Conservation (phyloP, 768 basidiomycete species). For the Boletus tylopilopsis region DNA sequence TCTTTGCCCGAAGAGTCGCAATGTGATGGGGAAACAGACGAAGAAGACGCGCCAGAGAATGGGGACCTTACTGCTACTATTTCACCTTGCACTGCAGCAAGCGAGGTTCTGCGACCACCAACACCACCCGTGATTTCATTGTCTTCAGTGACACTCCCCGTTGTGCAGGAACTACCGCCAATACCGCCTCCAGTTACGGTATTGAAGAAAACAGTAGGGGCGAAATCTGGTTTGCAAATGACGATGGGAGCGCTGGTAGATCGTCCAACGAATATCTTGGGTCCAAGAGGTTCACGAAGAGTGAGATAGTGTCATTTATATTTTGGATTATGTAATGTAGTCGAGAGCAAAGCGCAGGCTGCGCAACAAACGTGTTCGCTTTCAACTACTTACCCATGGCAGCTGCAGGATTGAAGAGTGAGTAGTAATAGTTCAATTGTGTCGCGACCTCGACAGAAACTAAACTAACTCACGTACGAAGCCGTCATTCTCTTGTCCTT, state of each 20-base stretch:
- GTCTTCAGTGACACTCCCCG: constrained; percentile 32
- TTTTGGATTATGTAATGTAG: constrained; percentile 27
- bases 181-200: background rate
- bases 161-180: constrained; percentile 11
- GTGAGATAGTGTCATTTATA: constrained; percentile 20
- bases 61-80: constrained; percentile 22
- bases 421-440: too few species aligned
- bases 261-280: constrained; percentile 33
- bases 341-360: background rate
- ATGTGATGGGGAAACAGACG: constrained; percentile 14
- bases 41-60: constrained; percentile 19
- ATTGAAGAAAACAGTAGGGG: constrained; percentile 21
- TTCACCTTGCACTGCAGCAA: constrained; percentile 2
- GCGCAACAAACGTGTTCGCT: background rate
- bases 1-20: constrained; percentile 31
- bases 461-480: constrained; percentile 29
- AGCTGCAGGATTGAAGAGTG: constrained; percentile 69
- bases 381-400: constrained; percentile 45
- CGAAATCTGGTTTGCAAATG: constrained; percentile 24
- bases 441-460: too few species aligned
- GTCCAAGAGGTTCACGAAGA: constrained; percentile 31
- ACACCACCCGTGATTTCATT: constrained; percentile 31
- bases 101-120: constrained; percentile 12
- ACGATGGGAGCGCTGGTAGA: constrained; percentile 29
- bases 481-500: constrained; percentile 97